These are phyloP conservation scores for Candolleomyces eurysporus DNA, from an alignment of 768 basidiomycete genomes.

Conservation along the genomic window DNA sequence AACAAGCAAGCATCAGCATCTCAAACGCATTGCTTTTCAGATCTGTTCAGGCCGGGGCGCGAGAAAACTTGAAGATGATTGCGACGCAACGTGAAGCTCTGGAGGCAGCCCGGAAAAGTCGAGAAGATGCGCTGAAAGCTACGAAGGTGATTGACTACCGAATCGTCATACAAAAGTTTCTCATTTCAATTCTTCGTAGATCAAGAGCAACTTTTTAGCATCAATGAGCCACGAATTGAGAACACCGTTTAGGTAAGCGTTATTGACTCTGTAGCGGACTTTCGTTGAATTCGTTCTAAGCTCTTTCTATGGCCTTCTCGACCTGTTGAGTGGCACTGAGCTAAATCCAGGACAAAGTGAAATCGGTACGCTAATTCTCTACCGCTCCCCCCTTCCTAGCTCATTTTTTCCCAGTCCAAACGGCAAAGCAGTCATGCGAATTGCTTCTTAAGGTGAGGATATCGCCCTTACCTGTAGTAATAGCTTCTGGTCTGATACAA, in stretches of 20 bases:
- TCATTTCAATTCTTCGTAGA: constrained; percentile 33
- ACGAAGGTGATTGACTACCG: constrained; percentile 50
- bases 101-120: constrained; percentile 65
- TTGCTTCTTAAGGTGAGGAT: constrained; percentile 57
- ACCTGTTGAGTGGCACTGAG: constrained; percentile 70
- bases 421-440: constrained; percentile 77
- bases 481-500: background rate
- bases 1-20: constrained; percentile 76
- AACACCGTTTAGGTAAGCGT: constrained; percentile 67
- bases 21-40: constrained; percentile 73
- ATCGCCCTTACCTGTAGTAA: background rate
- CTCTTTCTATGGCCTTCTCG: constrained; percentile 75
- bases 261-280: background rate
- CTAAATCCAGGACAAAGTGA: constrained; percentile 68
- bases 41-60: constrained; percentile 70
- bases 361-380: constrained; percentile 44
- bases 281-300: constrained; percentile 24
- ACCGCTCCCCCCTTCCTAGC: background rate
- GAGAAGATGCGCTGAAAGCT: constrained; percentile 72
- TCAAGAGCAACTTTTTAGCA: constrained; percentile 75
- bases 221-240: constrained; percentile 78
- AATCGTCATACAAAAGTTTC: background rate
- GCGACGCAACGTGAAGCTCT: constrained; percentile 66
- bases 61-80: constrained; percentile 77
- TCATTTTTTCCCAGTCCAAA: constrained; percentile 50